Evolutionary conservation across 202 grass and related monocot species (phyloP), one percentile per base, ranked within the genome.

Genomic region (Panicum virgatum): DNA sequence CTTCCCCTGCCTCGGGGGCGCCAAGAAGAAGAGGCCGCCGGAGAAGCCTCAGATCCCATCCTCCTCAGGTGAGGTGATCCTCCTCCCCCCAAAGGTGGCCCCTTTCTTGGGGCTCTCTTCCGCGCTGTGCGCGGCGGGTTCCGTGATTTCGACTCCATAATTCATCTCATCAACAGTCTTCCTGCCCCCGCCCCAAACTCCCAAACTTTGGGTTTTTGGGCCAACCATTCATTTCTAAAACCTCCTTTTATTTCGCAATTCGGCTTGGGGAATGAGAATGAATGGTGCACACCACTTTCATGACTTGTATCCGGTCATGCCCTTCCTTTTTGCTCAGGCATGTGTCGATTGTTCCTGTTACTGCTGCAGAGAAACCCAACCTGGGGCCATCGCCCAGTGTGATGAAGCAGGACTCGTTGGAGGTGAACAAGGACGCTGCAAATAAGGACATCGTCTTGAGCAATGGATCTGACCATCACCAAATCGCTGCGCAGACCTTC

Each of bases 401-500:
- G 45, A 30, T 1, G 80, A 82, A 65, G 80, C 86, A 92, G 77
- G 69, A 68, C 45, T 86, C 77, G 10, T 39, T 74, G 4, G 80
- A 90, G 11, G 63, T 76, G 62, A 87, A 91, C 47, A 82, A 77
- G 27, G 84, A 91, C 46, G 42, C 60, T 58, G 51, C 74, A 52
- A 79, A 77, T 13, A 51, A 71, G 74, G 67, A 79, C 47, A 71
- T 78, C 58, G 34, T 83, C 6, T 18, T 79, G 5, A 73, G 58
- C 58, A 48, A 79, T 77, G 86, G 66, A 27, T 77, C 72, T 56
- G 89, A 76, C 58, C 73, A 82, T 15, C 78, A 85, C 63, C 84
- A 87, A 66, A 90, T 94, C 77, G 82, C 87, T 29, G 91, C 89
- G 4, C 94, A 87, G 70, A 97, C 87, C 16, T 97, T 97, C 71